Evolutionary conservation across 2,329 filamentous ascomycete species (phyloP).

Genomic region (Bertia moriformis): DNA sequence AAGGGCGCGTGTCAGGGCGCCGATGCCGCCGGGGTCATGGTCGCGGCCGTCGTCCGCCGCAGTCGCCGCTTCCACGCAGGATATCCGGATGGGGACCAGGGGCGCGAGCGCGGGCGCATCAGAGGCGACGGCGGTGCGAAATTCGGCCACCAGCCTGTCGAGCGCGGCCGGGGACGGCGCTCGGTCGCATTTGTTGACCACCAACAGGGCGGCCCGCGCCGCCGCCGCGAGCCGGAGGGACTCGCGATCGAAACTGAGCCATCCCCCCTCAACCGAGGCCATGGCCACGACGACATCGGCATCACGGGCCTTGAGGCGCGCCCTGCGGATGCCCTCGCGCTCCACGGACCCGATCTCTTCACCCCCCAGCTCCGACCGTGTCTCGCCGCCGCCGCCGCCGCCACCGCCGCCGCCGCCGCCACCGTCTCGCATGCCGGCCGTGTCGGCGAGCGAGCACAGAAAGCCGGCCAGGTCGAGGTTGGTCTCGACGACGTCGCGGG

Average conservation of each 20-base stretch:
- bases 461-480: conserved; percentile 79
- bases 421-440: conserved; percentile 63
- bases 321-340: conserved; percentile 76
- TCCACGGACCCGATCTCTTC: conserved; percentile 58
- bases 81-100: conserved; percentile 43
- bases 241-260: conserved; percentile 32
- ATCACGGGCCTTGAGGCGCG: conserved; percentile 64
- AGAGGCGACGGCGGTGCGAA: conserved; percentile 20
- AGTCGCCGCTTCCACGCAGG: conserved; percentile 31
- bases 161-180: too few relatives aligned
- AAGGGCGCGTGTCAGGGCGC: conserved; percentile 52
- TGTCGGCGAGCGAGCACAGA: conserved; percentile 88
- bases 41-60: too few relatives aligned
- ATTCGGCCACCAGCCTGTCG: conserved; percentile 22
- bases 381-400: conserved; percentile 8
- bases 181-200: conserved; percentile 53
- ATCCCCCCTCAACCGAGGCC: conserved; percentile 50
- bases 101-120: conserved; percentile 26
- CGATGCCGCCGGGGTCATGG: conserved; percentile 56
- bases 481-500: conserved; percentile 83
- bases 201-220: conserved; percentile 33
- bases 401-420: too few relatives aligned
- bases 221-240: conserved; percentile 35
- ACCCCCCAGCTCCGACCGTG: too few relatives aligned
- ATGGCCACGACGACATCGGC: conserved; percentile 78